Base-by-base conservation (phyloP, 352 stramenopile species). In the Aphanomyces astaci region DNA sequence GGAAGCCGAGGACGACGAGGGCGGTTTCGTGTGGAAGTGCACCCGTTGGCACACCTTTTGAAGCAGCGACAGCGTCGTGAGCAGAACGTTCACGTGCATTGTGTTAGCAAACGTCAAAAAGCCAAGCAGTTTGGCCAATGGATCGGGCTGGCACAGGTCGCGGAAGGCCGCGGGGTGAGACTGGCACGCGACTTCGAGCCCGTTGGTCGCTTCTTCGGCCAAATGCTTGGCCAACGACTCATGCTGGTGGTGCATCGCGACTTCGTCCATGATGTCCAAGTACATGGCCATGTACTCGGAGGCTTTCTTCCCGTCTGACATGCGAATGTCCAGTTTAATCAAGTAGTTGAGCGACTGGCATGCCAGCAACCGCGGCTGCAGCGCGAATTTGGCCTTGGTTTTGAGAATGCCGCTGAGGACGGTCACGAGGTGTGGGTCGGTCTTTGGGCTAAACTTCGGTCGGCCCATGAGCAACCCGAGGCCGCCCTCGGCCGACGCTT, bases 341-440 rank as follows among this genome's bases (percentile, higher is more conserved):
- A 94, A 65, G 71, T 94, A 94, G 66, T 92, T 92, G 71, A 92
- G 84, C 4, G 86, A 91, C 63, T 94, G 86, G 25, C 90, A 70
- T 0, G 84, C 81, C 31, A 94, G 70, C 0, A 90, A 66, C 2
- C 82, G 78, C 27, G 85, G 72, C 71, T 87, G 77, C 9, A 75
- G 39, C 1, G 75, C 43, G 70, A 82, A 89, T 15, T 64, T 70
- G 2, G 48, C 48, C 48, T 76, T 49, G 4, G 80, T 55, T 28
- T 81, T 70, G 52, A 90, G 86, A 45, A 92, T 80, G 39, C 75
- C 66, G 15, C 70, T 63, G 46, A 94, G 57, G 1, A 90, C 71
- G 1, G 71, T 72, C 27, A 89, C 60, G 27, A 94, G 39, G 27
- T 81, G 78, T 0, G 84, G 77, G 28, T 94, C 82, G 88, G 15